Percentiles rank a stretch among this genome's conserved stretches.
phyloP scores from a whole-genome alignment of 768 basidiomycete genomes.

The Holtermanniella nyarrowii region DNA sequence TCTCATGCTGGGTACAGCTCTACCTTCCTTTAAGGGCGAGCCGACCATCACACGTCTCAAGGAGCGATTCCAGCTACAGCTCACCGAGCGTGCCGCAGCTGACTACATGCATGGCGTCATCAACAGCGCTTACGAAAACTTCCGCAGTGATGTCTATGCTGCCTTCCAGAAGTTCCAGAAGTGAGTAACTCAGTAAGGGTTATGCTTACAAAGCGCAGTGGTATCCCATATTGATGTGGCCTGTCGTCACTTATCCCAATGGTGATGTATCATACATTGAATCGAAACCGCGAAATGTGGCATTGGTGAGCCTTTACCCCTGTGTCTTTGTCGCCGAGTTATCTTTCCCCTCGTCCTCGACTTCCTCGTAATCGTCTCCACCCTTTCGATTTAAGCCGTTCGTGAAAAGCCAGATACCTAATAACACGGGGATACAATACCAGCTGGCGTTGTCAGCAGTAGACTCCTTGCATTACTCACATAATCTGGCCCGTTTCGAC shows the following conservation, averaged over 20 bases:
- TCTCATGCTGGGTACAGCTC: conserved; percentile 86
- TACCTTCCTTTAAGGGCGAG: conserved; percentile 97
- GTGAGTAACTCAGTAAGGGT: conserved; percentile 12
- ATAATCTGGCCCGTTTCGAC: background rate
- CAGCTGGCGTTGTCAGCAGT: too few relatives aligned
- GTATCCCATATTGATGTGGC: conserved; percentile 13
- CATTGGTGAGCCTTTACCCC: too few relatives aligned
- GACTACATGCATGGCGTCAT: conserved; percentile 85
- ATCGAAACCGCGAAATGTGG: too few relatives aligned
- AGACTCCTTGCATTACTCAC: too few relatives aligned
- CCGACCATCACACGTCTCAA: conserved; percentile 73
- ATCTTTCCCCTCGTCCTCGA: background rate
- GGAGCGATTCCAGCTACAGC: conserved; percentile 71
- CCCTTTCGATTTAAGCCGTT: background rate
- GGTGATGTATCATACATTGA: too few relatives aligned
- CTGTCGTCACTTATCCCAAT: background rate
- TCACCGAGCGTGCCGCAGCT: conserved; percentile 83
- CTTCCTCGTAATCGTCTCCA: background rate
- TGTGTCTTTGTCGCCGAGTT: too few relatives aligned
- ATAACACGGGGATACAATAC: background rate
- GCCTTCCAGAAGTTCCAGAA: conserved; percentile 61
- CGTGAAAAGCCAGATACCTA: background rate
- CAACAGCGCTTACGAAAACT: conserved; percentile 88
- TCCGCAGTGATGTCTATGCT: conserved; percentile 86
- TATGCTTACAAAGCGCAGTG: conserved; percentile 7